A percentile compares a stretch with the other conserved stretches of the same genome.
Evolutionary conservation across 2,329 filamentous ascomycete genomes (phyloP).

Genomic region (Xylariaceae sp.): DNA sequence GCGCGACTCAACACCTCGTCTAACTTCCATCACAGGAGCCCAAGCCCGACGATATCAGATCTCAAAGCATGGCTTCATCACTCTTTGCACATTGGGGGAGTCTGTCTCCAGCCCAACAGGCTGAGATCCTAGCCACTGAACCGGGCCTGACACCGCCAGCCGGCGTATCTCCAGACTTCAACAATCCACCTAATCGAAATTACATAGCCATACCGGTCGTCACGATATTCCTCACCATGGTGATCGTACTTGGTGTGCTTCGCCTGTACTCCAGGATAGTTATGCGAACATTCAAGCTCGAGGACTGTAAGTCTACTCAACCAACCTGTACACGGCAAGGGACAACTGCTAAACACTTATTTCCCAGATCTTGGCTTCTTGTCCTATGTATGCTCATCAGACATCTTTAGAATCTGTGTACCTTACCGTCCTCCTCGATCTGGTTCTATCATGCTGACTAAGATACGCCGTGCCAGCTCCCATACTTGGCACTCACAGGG

Average conservation of each 20-base stretch:
- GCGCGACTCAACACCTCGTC: no score
- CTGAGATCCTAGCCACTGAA: no score
- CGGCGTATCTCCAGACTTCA: slow-evolving; percentile 5
- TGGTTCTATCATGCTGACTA: no score
- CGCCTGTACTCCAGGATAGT: slow-evolving; percentile 10
- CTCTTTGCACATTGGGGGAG: no score
- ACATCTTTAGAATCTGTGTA: slow-evolving; percentile 11
- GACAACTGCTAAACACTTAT: no score
- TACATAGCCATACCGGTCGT: slow-evolving; percentile 7
- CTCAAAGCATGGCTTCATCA: no score
- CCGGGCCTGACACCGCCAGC: slow-evolving; percentile 9
- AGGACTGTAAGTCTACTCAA: slow-evolving; percentile 9
- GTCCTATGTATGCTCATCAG: slow-evolving; percentile 2
- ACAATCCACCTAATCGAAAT: slow-evolving; percentile 11
- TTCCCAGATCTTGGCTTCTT: no score
- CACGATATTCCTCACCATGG: slow-evolving; percentile 7
- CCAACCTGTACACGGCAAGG: background rate
- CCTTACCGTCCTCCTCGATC: slow-evolving; percentile 6
- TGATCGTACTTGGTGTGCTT: slow-evolving; percentile 7
- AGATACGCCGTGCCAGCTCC: no score
- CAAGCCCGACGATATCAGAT: no score
- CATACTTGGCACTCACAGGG: no score
- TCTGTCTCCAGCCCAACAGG: no score
- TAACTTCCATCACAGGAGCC: no score
- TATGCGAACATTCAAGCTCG: slow-evolving; percentile 5